Percentiles rank a stretch among this genome's conserved stretches.
Conservation (phyloP, 2,329 filamentous ascomycete genomes). For the Neurospora sp. region DNA sequence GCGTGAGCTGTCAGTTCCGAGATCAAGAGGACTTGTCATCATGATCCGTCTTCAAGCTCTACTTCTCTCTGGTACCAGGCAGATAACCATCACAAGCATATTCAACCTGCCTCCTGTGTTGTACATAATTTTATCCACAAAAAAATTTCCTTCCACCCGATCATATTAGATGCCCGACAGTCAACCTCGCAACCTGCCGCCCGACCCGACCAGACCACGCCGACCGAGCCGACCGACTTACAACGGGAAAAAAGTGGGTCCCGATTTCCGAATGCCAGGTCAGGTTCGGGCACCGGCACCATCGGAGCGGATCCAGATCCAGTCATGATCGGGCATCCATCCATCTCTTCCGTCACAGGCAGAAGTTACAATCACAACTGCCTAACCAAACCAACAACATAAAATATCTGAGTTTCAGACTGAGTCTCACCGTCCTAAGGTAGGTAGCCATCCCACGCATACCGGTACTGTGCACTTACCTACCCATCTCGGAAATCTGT, state of each 20-base stretch:
- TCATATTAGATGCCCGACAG: neutral
- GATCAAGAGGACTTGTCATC: neutral
- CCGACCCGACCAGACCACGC: neutral
- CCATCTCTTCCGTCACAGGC: neutral
- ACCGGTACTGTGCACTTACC: neutral
- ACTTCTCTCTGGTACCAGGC: neutral
- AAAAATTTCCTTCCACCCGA: neutral
- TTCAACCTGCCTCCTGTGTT: neutral
- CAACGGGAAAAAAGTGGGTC: neutral
- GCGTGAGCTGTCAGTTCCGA: neutral
- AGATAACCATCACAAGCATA: neutral
- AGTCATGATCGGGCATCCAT: neutral
- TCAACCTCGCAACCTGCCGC: neutral
- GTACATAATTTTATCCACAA: neutral
- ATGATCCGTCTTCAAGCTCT: neutral
- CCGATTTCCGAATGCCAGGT: neutral
- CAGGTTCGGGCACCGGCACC: neutral
- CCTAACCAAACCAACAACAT: neutral
- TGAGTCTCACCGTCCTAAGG: neutral
- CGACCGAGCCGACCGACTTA: neutral
- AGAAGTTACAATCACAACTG: neutral
- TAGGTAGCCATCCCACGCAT: neutral
- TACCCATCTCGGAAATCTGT: neutral
- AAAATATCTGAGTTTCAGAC: neutral
- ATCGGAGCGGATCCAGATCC: neutral